These are phyloP conservation scores for Candida gorgasii DNA, from an alignment of 805 yeast genomes.

Conservation along the genomic window DNA sequence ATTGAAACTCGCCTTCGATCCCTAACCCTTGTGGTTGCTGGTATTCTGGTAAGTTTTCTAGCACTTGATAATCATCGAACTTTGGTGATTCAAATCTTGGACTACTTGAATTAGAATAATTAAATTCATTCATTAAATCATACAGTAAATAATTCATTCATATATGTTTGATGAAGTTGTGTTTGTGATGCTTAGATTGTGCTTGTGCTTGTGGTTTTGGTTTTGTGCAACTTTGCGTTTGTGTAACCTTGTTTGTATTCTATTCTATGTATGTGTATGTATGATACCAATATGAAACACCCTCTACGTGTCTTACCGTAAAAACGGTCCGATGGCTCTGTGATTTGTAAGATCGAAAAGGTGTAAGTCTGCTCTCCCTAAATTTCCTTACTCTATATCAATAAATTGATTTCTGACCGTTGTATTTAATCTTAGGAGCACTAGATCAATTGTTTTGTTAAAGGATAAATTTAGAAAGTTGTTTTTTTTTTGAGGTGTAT, in stretches of 20 bases:
- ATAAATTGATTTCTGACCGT: neutral
- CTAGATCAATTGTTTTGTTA: neutral
- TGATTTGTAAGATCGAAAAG: no score
- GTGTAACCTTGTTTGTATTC: neutral
- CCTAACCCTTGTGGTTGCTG: slow-evolving; percentile 1
- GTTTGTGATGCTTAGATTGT: neutral
- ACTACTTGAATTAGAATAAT: slow-evolving; percentile 5
- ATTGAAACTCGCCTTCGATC: neutral
- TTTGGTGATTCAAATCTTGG: slow-evolving; percentile 4
- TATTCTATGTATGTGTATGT: neutral
- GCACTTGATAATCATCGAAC: slow-evolving; percentile 5
- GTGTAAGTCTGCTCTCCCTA: no score
- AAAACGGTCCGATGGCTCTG: no score
- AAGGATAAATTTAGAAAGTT: slow-evolving; percentile 2
- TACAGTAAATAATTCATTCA: slow-evolving; percentile 8
- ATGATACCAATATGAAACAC: no score
- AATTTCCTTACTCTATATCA: neutral
- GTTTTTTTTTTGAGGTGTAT: slow-evolving; percentile 5
- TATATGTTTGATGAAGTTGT: neutral
- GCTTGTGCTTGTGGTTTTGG: neutral
- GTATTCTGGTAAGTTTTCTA: slow-evolving; percentile 1
- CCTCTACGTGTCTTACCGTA: no score
- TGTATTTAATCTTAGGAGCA: no score
- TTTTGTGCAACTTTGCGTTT: neutral
- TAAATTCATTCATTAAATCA: slow-evolving; percentile 7